Conservation (phyloP, 169 alveolate species). For the Miamiensis avidus region DNA sequence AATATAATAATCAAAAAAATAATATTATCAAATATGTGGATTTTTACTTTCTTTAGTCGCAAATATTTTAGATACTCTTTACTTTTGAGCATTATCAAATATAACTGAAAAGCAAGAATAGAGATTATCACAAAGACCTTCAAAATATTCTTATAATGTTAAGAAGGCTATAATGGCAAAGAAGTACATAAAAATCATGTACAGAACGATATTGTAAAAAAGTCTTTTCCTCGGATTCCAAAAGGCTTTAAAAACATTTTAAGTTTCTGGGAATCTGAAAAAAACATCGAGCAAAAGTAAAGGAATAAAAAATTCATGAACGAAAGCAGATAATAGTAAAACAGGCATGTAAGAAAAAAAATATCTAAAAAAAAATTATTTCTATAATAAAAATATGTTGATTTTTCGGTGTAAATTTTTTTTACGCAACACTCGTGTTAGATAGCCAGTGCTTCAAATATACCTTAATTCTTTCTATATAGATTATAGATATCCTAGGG, state of each 20-base stretch:
- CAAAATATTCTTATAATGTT: not conserved
- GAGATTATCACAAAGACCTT: conserved; percentile 4
- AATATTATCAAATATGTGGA: not conserved
- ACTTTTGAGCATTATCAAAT: not conserved
- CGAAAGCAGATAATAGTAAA: not conserved
- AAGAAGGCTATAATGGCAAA: not conserved
- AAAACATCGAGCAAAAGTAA: not conserved
- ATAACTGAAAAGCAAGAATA: not conserved
- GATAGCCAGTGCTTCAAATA: conserved; percentile 4
- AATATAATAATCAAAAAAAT: not conserved
- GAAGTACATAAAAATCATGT: not conserved
- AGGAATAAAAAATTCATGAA: conserved; percentile 6
- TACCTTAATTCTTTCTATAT: not conserved
- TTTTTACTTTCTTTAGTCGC: not conserved
- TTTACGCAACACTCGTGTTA: not conserved
- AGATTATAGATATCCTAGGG: too few relatives aligned
- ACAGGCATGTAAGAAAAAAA: conserved; percentile 3
- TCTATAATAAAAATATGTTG: too few relatives aligned
- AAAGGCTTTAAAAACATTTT: conserved; percentile 1
- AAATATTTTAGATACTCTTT: not conserved
- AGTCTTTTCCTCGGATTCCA: conserved; percentile 17
- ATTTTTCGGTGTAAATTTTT: too few relatives aligned
- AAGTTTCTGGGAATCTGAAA: conserved; percentile 8
- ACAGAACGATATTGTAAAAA: not conserved
- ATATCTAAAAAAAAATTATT: too few relatives aligned